Evolutionary conservation across 2,329 filamentous ascomycete genomes (phyloP).

Genomic region (Allantophomopsis cytisporea): DNA sequence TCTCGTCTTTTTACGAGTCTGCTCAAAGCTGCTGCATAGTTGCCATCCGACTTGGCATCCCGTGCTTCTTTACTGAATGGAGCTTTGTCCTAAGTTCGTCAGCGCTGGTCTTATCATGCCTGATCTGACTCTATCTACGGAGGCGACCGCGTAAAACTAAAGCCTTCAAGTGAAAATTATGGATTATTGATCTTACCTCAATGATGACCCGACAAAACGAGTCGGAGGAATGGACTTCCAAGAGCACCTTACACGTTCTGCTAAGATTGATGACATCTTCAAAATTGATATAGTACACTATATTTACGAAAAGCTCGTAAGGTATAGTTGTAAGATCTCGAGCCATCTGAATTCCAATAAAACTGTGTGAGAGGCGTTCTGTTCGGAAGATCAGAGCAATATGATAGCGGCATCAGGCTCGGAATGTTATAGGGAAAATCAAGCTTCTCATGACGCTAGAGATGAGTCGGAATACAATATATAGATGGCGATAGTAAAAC

Average conservation of each 20-base stretch:
- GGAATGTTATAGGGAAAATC: no score
- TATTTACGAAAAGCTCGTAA: conserved; percentile 16
- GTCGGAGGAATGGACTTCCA: conserved; percentile 14
- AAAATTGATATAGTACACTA: conserved; percentile 13
- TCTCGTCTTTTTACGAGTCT: conserved; percentile 44
- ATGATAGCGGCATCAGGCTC: no score
- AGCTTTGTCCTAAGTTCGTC: conserved; percentile 8
- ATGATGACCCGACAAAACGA: conserved; percentile 14
- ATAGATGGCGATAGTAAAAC: no score
- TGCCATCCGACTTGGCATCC: conserved; percentile 5
- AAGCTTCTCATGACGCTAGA: no score
- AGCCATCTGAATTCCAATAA: no score
- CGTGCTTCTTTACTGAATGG: conserved; percentile 13
- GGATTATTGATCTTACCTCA: conserved; percentile 9
- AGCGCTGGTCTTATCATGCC: background rate
- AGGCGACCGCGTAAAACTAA: background rate
- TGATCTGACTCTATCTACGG: background rate
- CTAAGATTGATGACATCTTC: conserved; percentile 17
- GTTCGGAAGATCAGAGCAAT: no score
- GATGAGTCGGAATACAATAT: no score
- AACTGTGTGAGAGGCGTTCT: no score
- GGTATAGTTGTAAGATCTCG: conserved; percentile 6
- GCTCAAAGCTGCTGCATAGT: conserved; percentile 40
- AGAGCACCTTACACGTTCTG: conserved; percentile 11
- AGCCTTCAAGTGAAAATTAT: conserved; percentile 1